These are phyloP conservation scores for Tuber melanosporum DNA, from an alignment of 495 filamentous ascomycete species.

Conservation along the genomic window DNA sequence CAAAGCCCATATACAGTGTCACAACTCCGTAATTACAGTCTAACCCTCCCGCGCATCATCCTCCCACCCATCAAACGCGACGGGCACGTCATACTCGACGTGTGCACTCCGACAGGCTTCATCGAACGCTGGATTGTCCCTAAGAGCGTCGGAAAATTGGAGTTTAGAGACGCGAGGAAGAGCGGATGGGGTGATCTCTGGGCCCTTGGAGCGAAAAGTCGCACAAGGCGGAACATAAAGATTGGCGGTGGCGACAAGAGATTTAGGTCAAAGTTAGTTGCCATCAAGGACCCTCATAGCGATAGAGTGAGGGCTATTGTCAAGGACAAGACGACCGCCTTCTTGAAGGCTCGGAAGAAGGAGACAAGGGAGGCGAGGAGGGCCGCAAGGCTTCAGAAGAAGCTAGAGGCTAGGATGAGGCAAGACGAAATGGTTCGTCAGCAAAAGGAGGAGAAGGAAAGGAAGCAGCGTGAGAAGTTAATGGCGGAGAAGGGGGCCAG, in stretches of 20 bases:
- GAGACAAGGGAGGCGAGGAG: background rate
- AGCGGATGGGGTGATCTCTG: conserved; percentile 87
- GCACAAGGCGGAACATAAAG: conserved; percentile 55
- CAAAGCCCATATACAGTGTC: conserved; percentile 42
- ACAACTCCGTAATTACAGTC: conserved; percentile 46
- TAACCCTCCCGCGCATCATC: conserved; percentile 70
- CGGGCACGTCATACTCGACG: conserved; percentile 79
- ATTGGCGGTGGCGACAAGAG: conserved; percentile 34
- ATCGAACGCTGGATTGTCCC: conserved; percentile 96
- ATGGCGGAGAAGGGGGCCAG: background rate
- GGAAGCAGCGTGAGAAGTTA: background rate
- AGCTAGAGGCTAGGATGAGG: background rate
- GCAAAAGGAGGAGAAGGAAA: background rate
- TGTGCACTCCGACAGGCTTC: conserved; percentile 77
- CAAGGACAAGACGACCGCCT: conserved; percentile 20
- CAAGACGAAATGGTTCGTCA: background rate
- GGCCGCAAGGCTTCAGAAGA: background rate
- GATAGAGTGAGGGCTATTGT: conserved; percentile 34
- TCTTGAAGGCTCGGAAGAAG: conserved; percentile 2
- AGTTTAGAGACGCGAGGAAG: conserved; percentile 88
- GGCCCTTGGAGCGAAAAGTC: conserved; percentile 89
- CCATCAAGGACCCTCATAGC: conserved; percentile 29
- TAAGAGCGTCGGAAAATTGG: conserved; percentile 66
- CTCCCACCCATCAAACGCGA: conserved; percentile 75
- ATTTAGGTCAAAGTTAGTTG: conserved; percentile 27